Evolutionary conservation across 257 asterid species (phyloP).

Genomic region (Gynochthodes officinalis): DNA sequence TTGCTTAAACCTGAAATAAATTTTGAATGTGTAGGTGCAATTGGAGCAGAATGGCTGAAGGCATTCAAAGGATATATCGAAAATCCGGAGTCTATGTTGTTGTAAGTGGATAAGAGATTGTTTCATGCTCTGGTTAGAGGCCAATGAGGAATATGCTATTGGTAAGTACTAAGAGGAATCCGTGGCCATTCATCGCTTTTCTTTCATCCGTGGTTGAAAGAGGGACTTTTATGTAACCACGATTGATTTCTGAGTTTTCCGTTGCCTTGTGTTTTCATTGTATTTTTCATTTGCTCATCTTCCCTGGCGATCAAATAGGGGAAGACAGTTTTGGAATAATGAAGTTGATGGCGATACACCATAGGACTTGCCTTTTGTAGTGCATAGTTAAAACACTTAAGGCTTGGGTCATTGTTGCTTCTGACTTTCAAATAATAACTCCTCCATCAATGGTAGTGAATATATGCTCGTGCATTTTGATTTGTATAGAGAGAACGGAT

Average conservation of each 20-base stretch:
- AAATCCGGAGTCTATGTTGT: slow-evolving; percentile 91
- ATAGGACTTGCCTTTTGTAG: slow-evolving; percentile 25
- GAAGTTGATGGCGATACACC: slow-evolving; percentile 18
- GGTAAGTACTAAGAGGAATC: not conserved
- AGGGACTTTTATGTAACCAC: slow-evolving; percentile 1
- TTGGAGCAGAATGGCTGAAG: slow-evolving; percentile 99
- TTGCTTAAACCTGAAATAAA: not conserved
- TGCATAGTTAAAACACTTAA: slow-evolving; percentile 22
- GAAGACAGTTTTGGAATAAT: slow-evolving; percentile 33
- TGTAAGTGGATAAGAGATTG: slow-evolving; percentile 27
- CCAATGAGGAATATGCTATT: not conserved
- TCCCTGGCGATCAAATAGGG: slow-evolving; percentile 16
- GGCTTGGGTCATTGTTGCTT: not conserved
- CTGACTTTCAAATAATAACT: not conserved
- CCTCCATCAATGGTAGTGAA: not conserved
- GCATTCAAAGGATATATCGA: slow-evolving; percentile 95
- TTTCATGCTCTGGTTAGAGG: not conserved
- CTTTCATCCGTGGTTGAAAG: not conserved
- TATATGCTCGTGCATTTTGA: too few species aligned
- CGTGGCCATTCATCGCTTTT: not conserved
- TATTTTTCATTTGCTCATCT: slow-evolving; percentile 20
- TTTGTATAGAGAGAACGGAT: not conserved
- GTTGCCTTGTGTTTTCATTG: slow-evolving; percentile 10
- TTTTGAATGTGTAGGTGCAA: slow-evolving; percentile 55
- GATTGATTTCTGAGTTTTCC: not conserved